Base-by-base conservation (phyloP, 768 basidiomycete genomes). In the Sporobolomyces phaffii region DNA sequence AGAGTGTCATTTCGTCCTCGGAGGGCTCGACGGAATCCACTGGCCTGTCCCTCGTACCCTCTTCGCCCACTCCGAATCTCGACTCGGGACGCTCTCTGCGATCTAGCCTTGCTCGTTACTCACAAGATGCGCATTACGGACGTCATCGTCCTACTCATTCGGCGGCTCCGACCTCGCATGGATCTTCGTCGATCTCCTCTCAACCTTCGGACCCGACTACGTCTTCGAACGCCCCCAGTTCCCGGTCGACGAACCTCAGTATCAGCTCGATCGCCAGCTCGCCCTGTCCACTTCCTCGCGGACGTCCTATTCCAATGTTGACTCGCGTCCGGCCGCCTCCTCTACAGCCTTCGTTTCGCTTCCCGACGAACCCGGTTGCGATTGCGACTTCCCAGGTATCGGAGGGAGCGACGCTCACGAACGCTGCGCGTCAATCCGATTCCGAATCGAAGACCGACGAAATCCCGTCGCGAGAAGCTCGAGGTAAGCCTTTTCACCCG, bases 221-320 rank as follows among this genome's bases (percentile, higher is more conserved):
- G 28, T 26, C 33, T 5, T 69, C 68, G 15, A 15, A 53, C 60
- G 49, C 53, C 0, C 41, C n/a, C 1, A 70, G 68, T 36, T 40
- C 10, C 17, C 60, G 41, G 17, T 62, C 68, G 36, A 70, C 68
- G 20, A 57, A 70, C n/a, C 38, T 70, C n/a, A 65, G 64, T 54
- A 58, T 70, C 54, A 41, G 60, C 17, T 58, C 60, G 28, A 9
- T 59, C 38, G 33, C 60, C 26, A 62, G 56, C 44, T 70, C 68
- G 26, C 68, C 68, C 15, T 70, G 68, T n/a, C 64, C 68, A 0
- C 49, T 26, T 5, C 68, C 68, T 24, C 41, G 40, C 1, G 17
- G 28, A 1, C 60, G 64, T 3, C 53, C 50, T 20, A 45, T 70
- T 29, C 60, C 54, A 18, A 70, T 70, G 68, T 64, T 70, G 24